Base-by-base conservation (phyloP, 2,329 filamentous ascomycete genomes). In the Clarireedia homoeocarpa region DNA sequence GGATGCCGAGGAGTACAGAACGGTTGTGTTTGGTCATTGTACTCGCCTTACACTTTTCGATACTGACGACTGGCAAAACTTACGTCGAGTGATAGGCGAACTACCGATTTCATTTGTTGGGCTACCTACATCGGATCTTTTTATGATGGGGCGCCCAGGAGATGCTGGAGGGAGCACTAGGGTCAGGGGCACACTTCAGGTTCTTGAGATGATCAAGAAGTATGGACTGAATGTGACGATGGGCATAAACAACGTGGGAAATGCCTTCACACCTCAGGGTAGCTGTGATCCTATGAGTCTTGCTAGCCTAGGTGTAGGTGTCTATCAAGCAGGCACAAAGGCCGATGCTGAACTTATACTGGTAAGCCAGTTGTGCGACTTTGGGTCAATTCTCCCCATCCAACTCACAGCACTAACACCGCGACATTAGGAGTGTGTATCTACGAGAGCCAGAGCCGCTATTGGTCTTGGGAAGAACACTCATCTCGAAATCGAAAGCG, bases 201-300 rank as follows among this genome's bases (percentile, higher is more conserved):
- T 88, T 1, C 75, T 79, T 0, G 71, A 79, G 4, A 73, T 89
- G 71, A 84, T 88, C 58, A 73, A 76, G 40, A 72, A 79, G 23
- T 76, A 82, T 58, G 75, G 74, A 0, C 66, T 89, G 3, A 75
- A 82, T 57, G 82, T 77, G 20, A 82, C 81, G 14, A 75, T 89
- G 5, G 79, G 82, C 2, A 76, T 87, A 39, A 89, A 89, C 65
- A 89, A 89, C 63, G 80, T 89, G 14, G 85, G 85, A 17, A 89
- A 89, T 65, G 84, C 85, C 0, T 89, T 89, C 63, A 89, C 86
- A 6, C 86, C 86, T 0, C 81, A 84, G 64, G 86, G 85, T 0
- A 81, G 74, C 17, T 83, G 79, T 40, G 86, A 89, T 70, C 85
- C 85, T 1, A 66, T 89, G 49, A 74, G 74, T 42, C 71, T 88